Conservation (phyloP, 768 basidiomycete genomes). For the Austroboletus festivus region DNA sequence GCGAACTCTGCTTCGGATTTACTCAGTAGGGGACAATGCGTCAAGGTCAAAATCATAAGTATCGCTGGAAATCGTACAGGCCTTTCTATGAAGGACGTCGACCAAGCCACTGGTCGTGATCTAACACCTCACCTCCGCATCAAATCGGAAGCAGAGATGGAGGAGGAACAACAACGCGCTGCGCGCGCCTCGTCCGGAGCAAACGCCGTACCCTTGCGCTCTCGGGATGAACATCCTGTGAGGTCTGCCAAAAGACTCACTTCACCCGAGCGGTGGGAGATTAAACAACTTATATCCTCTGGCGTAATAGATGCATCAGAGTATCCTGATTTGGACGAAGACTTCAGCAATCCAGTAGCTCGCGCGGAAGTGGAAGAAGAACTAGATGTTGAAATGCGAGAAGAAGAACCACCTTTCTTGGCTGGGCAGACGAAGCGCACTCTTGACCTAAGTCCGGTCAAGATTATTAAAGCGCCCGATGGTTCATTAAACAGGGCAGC, state of each 20-base stretch:
- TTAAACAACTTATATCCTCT: slow-evolving; percentile 97
- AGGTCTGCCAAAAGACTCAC: slow-evolving; percentile 87
- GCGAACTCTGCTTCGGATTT: slow-evolving; percentile 87
- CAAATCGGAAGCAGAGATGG: slow-evolving; percentile 90
- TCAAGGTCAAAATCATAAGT: slow-evolving; percentile 97
- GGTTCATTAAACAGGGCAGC: slow-evolving; percentile 96
- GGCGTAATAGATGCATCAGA: slow-evolving; percentile 90
- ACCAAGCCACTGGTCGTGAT: slow-evolving; percentile 86
- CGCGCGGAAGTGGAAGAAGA: slow-evolving; percentile 93
- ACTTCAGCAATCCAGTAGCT: slow-evolving; percentile 69
- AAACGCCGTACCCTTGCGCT: slow-evolving; percentile 80
- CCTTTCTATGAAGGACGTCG: slow-evolving; percentile 97
- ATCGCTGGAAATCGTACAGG: slow-evolving; percentile 77
- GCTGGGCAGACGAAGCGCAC: slow-evolving; percentile 95
- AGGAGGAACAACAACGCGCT: slow-evolving; percentile 67
- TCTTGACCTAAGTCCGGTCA: slow-evolving; percentile 93
- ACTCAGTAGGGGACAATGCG: slow-evolving; percentile 75
- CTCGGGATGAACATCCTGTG: slow-evolving; percentile 46
- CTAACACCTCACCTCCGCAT: slow-evolving; percentile 93
- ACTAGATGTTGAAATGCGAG: slow-evolving; percentile 93
- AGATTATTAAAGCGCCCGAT: slow-evolving; percentile 98
- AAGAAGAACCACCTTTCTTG: slow-evolving; percentile 95
- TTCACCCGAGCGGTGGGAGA: slow-evolving; percentile 98
- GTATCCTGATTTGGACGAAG: slow-evolving; percentile 90
- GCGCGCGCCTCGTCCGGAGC: slow-evolving; percentile 73